Conservation (phyloP, 805 yeast species). For the Ascoidea tarda region DNA sequence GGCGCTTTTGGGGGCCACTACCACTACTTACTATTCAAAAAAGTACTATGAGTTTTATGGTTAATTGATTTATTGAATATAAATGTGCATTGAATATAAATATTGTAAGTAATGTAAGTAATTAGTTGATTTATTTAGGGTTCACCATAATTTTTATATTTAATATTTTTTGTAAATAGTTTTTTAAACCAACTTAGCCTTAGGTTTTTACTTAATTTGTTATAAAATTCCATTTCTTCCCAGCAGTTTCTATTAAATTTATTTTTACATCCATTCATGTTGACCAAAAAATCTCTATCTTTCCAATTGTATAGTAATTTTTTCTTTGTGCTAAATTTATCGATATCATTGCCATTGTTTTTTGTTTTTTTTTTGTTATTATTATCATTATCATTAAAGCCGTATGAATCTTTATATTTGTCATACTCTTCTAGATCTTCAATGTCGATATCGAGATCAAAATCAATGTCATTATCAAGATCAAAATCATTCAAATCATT, state of each 20-base stretch:
- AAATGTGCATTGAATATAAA: too few species aligned
- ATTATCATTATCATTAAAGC: conserved; percentile 6
- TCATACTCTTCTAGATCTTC: conserved; percentile 3
- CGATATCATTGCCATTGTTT: neutral
- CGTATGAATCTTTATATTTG: conserved; percentile 3
- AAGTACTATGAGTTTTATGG: conserved; percentile 64
- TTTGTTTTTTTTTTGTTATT: too few species aligned
- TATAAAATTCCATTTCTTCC: conserved; percentile 25
- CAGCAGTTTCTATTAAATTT: conserved; percentile 21
- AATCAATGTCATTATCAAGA: conserved; percentile 11
- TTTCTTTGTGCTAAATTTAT: too few species aligned
- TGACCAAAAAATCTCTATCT: conserved; percentile 23
- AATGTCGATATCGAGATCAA: neutral
- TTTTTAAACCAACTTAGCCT: conserved; percentile 20
- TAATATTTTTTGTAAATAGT: conserved; percentile 5
- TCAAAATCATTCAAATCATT: conserved; percentile 1
- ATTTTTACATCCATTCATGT: conserved; percentile 24
- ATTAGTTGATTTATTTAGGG: too few species aligned
- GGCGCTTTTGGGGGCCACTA: conserved; percentile 44
- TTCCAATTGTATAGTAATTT: conserved; percentile 22
- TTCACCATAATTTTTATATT: too few species aligned
- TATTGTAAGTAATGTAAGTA: too few species aligned
- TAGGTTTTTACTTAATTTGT: conserved; percentile 17
- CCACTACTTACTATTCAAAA: conserved; percentile 54
- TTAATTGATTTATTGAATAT: too few species aligned